These are phyloP conservation scores for Amylostereum areolatum DNA, from an alignment of 1,284 basidiomycete genomes.

Conservation along the genomic window DNA sequence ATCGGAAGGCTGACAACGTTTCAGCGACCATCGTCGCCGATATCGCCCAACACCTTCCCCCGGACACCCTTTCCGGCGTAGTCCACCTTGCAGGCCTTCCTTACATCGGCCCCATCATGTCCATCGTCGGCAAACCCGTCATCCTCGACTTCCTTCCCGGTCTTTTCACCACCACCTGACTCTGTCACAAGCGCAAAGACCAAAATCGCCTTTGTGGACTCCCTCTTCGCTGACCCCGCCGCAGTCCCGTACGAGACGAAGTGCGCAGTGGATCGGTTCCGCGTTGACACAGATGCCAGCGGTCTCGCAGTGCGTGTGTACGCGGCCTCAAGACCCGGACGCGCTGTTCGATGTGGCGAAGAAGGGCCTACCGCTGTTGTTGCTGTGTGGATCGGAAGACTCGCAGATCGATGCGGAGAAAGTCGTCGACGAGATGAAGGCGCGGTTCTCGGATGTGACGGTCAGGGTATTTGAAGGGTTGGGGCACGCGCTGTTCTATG, in stretches of 20 bases:
- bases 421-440: conserved; percentile 13
- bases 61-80: conserved; percentile 14
- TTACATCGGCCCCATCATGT: conserved; percentile 14
- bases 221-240: conserved; percentile 13
- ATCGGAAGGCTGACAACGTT: background rate
- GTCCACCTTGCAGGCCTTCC: conserved; percentile 16
- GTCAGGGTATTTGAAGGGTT: conserved; percentile 14
- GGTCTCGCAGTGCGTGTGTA: conserved; percentile 6
- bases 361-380: conserved; percentile 16
- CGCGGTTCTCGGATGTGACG: conserved; percentile 17
- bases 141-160: conserved; percentile 11
- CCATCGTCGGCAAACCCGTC: conserved; percentile 10
- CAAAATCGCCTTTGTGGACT: conserved; percentile 15
- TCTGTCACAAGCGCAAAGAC: conserved; percentile 11
- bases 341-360: conserved; percentile 15
- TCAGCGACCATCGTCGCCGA: conserved; percentile 17
- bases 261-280: conserved; percentile 16
- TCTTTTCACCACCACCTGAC: conserved; percentile 12
- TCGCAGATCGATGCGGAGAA: conserved; percentile 12
- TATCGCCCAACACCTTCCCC: conserved; percentile 12
- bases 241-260: conserved; percentile 11
- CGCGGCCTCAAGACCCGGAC: conserved; percentile 13
- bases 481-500: conserved; percentile 19
- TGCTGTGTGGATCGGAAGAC: conserved; percentile 16
- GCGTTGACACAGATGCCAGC: conserved; percentile 12